These are phyloP conservation scores for Ceratorhiza oryzae-sativae DNA, from an alignment of 1,284 basidiomycete species.

Conservation along the genomic window DNA sequence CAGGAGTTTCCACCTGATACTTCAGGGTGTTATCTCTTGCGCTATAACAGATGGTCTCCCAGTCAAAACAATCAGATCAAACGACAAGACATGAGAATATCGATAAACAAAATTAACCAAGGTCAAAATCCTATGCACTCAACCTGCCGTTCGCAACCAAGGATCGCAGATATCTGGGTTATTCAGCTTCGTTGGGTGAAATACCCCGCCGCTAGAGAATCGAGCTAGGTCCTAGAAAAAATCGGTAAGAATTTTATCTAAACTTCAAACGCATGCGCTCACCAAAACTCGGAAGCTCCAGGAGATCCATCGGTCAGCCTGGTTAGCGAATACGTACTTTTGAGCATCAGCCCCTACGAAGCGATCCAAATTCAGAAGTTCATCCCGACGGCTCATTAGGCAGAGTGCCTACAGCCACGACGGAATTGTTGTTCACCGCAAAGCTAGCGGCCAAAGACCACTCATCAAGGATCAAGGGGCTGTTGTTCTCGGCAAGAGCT, in stretches of 20 bases:
- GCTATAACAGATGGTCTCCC: no score
- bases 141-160: constrained; percentile 46
- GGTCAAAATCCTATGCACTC: no score
- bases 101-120: no score
- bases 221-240: constrained; percentile 69
- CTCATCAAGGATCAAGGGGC: constrained; percentile 63
- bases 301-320: constrained; percentile 75
- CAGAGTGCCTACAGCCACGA: no score
- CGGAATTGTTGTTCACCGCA: background rate
- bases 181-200: constrained; percentile 65
- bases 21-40: no score
- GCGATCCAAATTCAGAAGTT: no score
- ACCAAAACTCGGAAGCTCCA: constrained; percentile 73
- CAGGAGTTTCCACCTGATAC: no score
- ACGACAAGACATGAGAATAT: no score
- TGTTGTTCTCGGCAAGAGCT: constrained; percentile 60
- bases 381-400: no score
- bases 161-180: constrained; percentile 68
- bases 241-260: background rate
- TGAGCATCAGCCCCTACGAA: constrained; percentile 65
- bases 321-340: constrained; percentile 62
- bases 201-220: constrained; percentile 44
- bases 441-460: constrained; percentile 77
- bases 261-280: background rate
- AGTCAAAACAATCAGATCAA: no score